phyloP scores from a whole-genome alignment of 1,139 yeast species.

The Debaryomyces coudertii region DNA sequence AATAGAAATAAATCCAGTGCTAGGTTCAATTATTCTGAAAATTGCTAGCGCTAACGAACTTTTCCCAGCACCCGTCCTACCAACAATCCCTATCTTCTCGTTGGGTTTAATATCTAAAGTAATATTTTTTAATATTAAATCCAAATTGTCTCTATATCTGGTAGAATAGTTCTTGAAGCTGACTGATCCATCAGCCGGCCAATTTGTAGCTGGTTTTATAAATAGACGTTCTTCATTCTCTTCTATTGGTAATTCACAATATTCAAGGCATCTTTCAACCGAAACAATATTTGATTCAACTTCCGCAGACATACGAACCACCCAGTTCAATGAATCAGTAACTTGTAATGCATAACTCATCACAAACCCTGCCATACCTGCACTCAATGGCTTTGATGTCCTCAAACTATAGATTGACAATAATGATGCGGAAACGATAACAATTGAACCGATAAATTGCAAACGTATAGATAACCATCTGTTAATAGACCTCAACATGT shows the following conservation, averaged over 20 bases:
- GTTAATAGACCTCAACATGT: slow-evolving; percentile 46
- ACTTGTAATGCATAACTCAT: slow-evolving; percentile 41
- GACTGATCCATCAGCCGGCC: slow-evolving; percentile 39
- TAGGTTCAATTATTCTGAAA: slow-evolving; percentile 42
- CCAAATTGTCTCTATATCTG: slow-evolving; percentile 39
- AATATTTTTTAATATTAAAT: slow-evolving; percentile 37
- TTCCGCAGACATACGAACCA: slow-evolving; percentile 40
- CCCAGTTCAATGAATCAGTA: slow-evolving; percentile 33
- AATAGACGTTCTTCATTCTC: slow-evolving; percentile 30
- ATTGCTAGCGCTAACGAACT: slow-evolving; percentile 42
- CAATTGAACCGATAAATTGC: slow-evolving; percentile 37
- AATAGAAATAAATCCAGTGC: slow-evolving; percentile 37
- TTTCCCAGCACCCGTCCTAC: slow-evolving; percentile 48
- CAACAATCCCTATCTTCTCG: slow-evolving; percentile 45
- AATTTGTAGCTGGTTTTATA: slow-evolving; percentile 26
- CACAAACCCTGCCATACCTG: slow-evolving; percentile 42
- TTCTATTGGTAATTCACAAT: slow-evolving; percentile 37
- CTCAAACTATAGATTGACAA: slow-evolving; percentile 28
- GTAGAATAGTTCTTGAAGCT: slow-evolving; percentile 35
- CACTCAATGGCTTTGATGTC: slow-evolving; percentile 26
- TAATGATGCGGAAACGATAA: slow-evolving; percentile 33
- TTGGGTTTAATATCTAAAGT: slow-evolving; percentile 30
- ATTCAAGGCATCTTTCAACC: slow-evolving; percentile 41
- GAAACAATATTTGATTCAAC: slow-evolving; percentile 38
- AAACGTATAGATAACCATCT: slow-evolving; percentile 47